Base-by-base conservation (phyloP, 306 rosid genomes). In the Cicer bijugum region DNA sequence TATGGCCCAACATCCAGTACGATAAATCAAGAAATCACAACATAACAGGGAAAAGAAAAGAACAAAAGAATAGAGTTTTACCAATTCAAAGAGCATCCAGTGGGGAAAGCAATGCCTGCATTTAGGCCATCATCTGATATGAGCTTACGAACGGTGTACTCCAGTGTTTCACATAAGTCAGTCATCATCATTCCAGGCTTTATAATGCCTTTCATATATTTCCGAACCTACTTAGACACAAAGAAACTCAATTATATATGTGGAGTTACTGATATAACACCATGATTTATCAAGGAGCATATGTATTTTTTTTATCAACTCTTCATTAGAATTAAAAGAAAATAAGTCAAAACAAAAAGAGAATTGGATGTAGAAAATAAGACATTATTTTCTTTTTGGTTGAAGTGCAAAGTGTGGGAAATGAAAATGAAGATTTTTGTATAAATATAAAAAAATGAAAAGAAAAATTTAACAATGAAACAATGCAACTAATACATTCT, bases 21-120 rank as follows among this genome's bases (percentile, higher is more conserved):
- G 43, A 67, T 33, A 55, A 44, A 43, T 9, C 23, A 8, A 58
- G 17, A 42, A 62, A 40, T 47, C 71, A 50, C n/a, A 37, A 28
- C 19, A 80, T 39, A 60, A 42, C 17, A 35, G 38, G 50, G 50
- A 74, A 35, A 69, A 12, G 35, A 28, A 12, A 35, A 56, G 69
- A 57, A 63, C 14, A 9, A 55, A 43, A 46, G 53, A 33, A 47
- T 42, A 56, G 67, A 66, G 52, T 37, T 59, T 43, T 81, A 94
- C 98, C 98, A 89, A 83, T 94, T 94, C 79, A 94, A 79, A 61
- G 98, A 94, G 88, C 98, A 94, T 79, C 98, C 98, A 35, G 97
- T 91, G 55, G 98, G 98, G 83, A 94, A 94, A 50, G 98, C 98
- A 82, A 94, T 94, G 86, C 98, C 98, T 9, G 98, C 97, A 85